A percentile compares a stretch with the other conserved stretches of the same genome.
phyloP scores from a whole-genome alignment of 2,329 filamentous ascomycete genomes.

The Neophaeococcomyces mojaviensis region DNA sequence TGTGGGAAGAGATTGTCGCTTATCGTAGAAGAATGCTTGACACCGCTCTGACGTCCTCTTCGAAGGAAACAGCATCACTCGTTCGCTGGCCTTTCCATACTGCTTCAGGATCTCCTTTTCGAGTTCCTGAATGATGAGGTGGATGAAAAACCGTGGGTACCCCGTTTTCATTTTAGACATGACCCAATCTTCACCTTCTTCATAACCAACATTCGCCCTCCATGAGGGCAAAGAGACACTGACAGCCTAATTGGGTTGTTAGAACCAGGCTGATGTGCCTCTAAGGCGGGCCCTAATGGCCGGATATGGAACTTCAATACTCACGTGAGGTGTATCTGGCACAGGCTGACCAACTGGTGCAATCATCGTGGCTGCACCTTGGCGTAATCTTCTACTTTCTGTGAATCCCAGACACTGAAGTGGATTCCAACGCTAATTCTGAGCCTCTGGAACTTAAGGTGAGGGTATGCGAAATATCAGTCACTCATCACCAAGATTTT shows the following conservation, averaged over 20 bases:
- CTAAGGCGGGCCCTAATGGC: not conserved
- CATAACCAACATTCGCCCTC: conserved; percentile 83
- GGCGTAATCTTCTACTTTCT: too few species aligned
- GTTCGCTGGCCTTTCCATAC: conserved; percentile 49
- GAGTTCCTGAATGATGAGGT: conserved; percentile 71
- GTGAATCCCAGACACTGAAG: too few species aligned
- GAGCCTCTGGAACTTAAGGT: too few species aligned
- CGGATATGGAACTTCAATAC: too few species aligned
- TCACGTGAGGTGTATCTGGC: conserved; percentile 71
- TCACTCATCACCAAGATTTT: too few species aligned
- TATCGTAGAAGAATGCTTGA: conserved; percentile 60
- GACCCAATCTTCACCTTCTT: conserved; percentile 88
- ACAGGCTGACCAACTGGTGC: conserved; percentile 59
- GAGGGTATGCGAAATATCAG: too few species aligned
- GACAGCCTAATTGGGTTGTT: conserved; percentile 85
- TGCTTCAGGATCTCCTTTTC: conserved; percentile 58
- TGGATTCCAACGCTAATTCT: not conserved
- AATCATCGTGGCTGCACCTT: conserved; percentile 17
- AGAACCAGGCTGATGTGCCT: conserved; percentile 10
- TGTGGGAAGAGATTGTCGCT: conserved; percentile 46
- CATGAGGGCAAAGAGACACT: conserved; percentile 95
- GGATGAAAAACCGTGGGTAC: conserved; percentile 92
- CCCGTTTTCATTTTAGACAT: conserved; percentile 75
- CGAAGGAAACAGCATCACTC: conserved; percentile 77
- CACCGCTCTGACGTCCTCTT: conserved; percentile 63